Conservation (phyloP, 768 basidiomycete genomes). For the Hortiboletus flavorubellus region DNA sequence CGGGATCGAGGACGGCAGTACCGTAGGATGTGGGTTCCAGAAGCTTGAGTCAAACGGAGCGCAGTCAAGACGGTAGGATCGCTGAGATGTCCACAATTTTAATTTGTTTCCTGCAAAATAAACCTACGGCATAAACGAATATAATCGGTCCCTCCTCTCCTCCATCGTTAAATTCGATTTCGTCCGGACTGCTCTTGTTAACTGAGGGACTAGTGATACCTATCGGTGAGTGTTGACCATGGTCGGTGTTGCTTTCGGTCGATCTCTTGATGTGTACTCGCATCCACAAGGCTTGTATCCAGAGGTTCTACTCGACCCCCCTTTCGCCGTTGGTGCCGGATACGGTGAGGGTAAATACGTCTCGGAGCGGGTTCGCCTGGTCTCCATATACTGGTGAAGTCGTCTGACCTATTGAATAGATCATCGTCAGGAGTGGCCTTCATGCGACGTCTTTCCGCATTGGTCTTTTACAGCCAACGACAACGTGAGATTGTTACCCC, state of each 20-base stretch:
- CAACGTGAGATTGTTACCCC: constrained; percentile 42
- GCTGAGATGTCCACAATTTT: no score
- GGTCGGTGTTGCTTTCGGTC: not conserved
- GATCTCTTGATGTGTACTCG: not conserved
- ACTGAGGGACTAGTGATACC: no score
- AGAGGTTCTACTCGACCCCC: constrained; percentile 29
- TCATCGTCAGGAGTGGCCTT: constrained; percentile 26
- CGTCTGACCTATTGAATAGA: constrained; percentile 9
- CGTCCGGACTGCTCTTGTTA: no score
- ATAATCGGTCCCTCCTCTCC: no score
- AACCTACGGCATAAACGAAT: no score
- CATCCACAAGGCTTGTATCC: constrained; percentile 28
- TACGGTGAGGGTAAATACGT: constrained; percentile 40
- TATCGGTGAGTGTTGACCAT: no score
- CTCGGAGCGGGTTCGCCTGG: constrained; percentile 26
- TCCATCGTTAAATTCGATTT: no score
- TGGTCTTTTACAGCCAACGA: constrained; percentile 55
- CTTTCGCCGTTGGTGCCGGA: constrained; percentile 30
- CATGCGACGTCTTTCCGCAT: constrained; percentile 29
- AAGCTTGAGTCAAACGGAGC: no score
- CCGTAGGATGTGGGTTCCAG: no score
- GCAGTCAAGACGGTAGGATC: no score
- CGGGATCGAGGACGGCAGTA: no score
- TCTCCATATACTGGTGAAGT: constrained; percentile 1
- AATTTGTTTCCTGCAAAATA: no score